Base-by-base conservation (phyloP, 495 filamentous ascomycete species). In the Hypoxylon lienhwacheense region DNA sequence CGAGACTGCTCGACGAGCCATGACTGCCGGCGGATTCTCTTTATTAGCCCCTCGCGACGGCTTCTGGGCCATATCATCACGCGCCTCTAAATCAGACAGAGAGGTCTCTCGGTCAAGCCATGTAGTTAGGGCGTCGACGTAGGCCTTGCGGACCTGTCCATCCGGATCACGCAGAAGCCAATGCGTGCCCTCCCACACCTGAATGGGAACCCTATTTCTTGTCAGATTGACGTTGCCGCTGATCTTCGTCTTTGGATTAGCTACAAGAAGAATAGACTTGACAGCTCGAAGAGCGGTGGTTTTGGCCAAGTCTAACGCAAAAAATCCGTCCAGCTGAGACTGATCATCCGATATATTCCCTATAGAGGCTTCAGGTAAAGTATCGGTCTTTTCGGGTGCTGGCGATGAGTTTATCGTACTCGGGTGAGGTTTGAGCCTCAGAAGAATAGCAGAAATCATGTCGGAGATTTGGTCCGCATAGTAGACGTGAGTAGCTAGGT, bases 391-490 rank as follows among this genome's bases (percentile, higher is more conserved):
- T 19, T 76, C 71, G 6, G 68, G 69, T 15, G 61, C 58, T 5
- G 66, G 70, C 21, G 62, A 39, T 47, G 68, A 67, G 55, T 73
- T 61, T 62, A 78, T 22, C 50, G 63, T 62, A 61, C 70, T 60
- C 67, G 65, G 53, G 3, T 77, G 72, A 4, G 90, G 87, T 60
- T 86, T 91, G 26, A 96, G 79, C 26, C 88, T 84, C 19, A 78
- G 70, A 20, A 97, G 72, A 32, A 97, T 85, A 0, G 88, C 81
- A 1, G 83, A 77, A 36, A 95, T 84, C 88, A 96, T 96, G 65
- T 97, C 91, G 2, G 86, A 82, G 37, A 97, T 87, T 64, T 97
- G 91, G 53, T 97, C 91, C 1, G 87, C 86, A 67, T 97, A 97
- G 69, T 97, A 97, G 10, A 92, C 84, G 66, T 97, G 91, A 0